phyloP scores from a whole-genome alignment of 2,329 filamentous ascomycete genomes.

The Alternaria brassicae region DNA sequence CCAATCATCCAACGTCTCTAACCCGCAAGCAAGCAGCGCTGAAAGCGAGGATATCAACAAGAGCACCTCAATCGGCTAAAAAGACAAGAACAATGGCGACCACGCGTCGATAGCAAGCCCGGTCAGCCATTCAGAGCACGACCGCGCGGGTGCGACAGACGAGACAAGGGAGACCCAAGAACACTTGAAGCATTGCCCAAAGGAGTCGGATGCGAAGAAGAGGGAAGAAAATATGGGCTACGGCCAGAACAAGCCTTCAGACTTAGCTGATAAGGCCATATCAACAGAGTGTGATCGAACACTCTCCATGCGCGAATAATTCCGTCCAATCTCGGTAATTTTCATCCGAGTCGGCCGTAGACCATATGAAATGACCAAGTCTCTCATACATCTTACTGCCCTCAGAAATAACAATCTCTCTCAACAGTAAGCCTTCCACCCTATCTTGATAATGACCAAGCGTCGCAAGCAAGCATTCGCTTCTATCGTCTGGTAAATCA shows the following conservation, averaged over 20 bases:
- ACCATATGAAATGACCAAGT: background rate
- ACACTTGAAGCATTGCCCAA: constrained; percentile 27
- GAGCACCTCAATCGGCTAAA: constrained; percentile 13
- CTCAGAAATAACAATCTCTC: no score
- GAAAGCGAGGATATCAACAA: constrained; percentile 23
- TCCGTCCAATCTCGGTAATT: background rate
- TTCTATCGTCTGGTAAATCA: background rate
- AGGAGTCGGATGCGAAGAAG: constrained; percentile 26
- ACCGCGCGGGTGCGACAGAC: constrained; percentile 15
- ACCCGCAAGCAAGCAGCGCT: constrained; percentile 17
- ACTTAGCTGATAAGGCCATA: no score
- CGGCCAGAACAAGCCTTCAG: constrained; percentile 25
- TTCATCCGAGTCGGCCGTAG: no score
- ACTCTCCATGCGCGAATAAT: background rate
- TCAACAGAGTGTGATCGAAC: background rate
- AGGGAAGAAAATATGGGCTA: constrained; percentile 22
- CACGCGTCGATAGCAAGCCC: constrained; percentile 18
- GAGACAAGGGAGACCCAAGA: constrained; percentile 27
- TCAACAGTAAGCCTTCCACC: background rate
- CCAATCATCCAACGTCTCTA: constrained; percentile 23
- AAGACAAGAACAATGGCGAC: constrained; percentile 13
- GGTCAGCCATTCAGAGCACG: constrained; percentile 19
- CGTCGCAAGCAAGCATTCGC: background rate
- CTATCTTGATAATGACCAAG: background rate
- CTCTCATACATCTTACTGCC: background rate